Base-by-base conservation (phyloP, 2,329 filamentous ascomycete genomes). In the Xylaria sp. region DNA sequence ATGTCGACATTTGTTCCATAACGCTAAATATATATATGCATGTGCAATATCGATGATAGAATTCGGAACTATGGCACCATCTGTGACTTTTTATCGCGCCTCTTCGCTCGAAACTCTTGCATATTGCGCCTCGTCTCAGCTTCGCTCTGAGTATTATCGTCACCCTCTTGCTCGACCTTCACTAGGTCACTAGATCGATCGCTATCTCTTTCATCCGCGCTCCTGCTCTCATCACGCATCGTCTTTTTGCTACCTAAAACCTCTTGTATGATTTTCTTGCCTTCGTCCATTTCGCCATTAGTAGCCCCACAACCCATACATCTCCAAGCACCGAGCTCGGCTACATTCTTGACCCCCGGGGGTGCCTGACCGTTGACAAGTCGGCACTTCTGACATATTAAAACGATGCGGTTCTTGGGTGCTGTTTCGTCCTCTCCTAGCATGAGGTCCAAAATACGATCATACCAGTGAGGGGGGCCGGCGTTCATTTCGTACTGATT, bases 281-380 rank as follows among this genome's bases (percentile, higher is more conserved):
- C 88, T 78, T 95, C 92, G 69, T 91, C 92, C 74, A 93, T 88
- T 75, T 92, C 88, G 0, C 95, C 95, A 78, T 99, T 99, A 82
- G 87, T 86, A 1, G 89, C 85, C 10, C 91, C 90, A 77, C 96
- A 99, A n/a, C 88, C 88, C 78, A 93, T 92, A 80, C 96, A 99
- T 69, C 91, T 90, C 96, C 96, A 99, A 69, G 86, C 85, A 1
- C 95, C 96, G 0, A 99, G 77, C 60, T 98, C 94, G 47, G 92
- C 89, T 1, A 95, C 82, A 0, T 85, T 88, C 73, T 89, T 91
- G 0, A 92, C 91, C 0, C 96, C 96, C 0, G 96, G 95, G 1
- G 96, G 94, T 3, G 96, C 96, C 78, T 98, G 96, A 0, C 97
- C 96, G 78, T 99, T 99, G 57, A 99, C 94, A 1, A 98, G 87